These are phyloP conservation scores for Apiospora hydei DNA, from an alignment of 2,329 filamentous ascomycete genomes.

Conservation along the genomic window DNA sequence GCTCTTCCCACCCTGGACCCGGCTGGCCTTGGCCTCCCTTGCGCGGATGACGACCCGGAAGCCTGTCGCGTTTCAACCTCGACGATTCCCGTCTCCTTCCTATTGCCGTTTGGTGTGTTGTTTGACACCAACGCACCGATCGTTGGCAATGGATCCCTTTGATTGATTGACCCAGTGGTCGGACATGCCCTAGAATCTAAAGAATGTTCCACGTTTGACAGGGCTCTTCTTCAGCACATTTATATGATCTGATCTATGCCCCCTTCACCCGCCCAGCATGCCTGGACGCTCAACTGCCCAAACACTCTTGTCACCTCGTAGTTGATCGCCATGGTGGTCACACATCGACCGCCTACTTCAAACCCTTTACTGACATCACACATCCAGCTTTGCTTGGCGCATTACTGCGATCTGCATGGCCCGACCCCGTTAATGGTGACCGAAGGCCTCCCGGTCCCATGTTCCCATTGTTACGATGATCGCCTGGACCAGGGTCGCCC, in stretches of 20 bases:
- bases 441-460: slow-evolving; percentile 68
- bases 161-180: slow-evolving; percentile 15
- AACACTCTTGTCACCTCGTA: not conserved
- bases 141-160: slow-evolving; percentile 9
- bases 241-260: slow-evolving; percentile 19
- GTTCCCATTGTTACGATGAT: slow-evolving; percentile 64
- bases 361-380: slow-evolving; percentile 47
- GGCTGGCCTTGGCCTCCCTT: slow-evolving; percentile 12
- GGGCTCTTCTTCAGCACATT: slow-evolving; percentile 13
- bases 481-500: slow-evolving; percentile 46
- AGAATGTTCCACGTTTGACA: slow-evolving; percentile 20
- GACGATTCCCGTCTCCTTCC: slow-evolving; percentile 11
- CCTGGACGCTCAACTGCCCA: slow-evolving; percentile 17
- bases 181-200: slow-evolving; percentile 12
- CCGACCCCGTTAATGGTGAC: slow-evolving; percentile 75
- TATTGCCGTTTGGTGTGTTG: slow-evolving; percentile 21
- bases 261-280: not conserved
- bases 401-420: slow-evolving; percentile 75
- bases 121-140: slow-evolving; percentile 22
- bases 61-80: slow-evolving; percentile 24
- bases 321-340: slow-evolving; percentile 27
- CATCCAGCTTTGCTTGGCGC: slow-evolving; percentile 71
- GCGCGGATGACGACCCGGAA: slow-evolving; percentile 25
- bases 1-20: not conserved
- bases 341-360: slow-evolving; percentile 21